Evolutionary conservation across 179 eudicot species (phyloP), one percentile per base, ranked within the genome.

Genomic region (Vitellaria paradoxa): DNA sequence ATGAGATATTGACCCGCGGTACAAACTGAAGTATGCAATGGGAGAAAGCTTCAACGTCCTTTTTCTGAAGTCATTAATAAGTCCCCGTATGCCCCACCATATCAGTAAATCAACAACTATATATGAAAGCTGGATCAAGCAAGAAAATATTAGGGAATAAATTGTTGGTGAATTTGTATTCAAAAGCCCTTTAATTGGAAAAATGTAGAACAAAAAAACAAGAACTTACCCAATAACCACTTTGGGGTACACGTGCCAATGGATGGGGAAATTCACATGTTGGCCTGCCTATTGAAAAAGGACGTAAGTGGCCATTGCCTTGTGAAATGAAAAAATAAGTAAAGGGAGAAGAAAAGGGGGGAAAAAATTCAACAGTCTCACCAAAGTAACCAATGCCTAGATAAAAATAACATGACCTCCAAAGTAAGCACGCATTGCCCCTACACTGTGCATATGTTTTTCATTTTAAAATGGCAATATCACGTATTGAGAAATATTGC

Each of bases 71-170:
- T 95, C 91, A 60, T 95, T 95, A 15, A 95, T 93, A 77, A 81
- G 87, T 76, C 95, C 91, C 81, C 97, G 87, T 84, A 95, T 90
- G 83, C 93, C 85, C 97, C 99, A 95, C 97, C 99, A 95, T 69
- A 93, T 81, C 78, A 95, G 82, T 83, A 93, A 86, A 82, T 95
- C 99, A 67, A 93, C 99, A 74, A 93, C 78, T 77, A 90, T 80
- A 72, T 95, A 95, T 61, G 99, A 91, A 20, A 95, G 82, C 99
- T 95, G 93, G 72, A 83, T 62, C 75, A 20, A 70, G 57, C 62
- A 79, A 75, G 15, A 74, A 69, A 79, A 15, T 77, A 77, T 53
- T 8, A 50, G 81, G 45, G 26, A 70, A 75, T 47, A 53, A 17
- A 42, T 46, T 65, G 42, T 13, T 18, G 40, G 17, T 59, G 9